Base-by-base conservation (phyloP, 1,284 basidiomycete genomes). In the Boletus smithii region DNA sequence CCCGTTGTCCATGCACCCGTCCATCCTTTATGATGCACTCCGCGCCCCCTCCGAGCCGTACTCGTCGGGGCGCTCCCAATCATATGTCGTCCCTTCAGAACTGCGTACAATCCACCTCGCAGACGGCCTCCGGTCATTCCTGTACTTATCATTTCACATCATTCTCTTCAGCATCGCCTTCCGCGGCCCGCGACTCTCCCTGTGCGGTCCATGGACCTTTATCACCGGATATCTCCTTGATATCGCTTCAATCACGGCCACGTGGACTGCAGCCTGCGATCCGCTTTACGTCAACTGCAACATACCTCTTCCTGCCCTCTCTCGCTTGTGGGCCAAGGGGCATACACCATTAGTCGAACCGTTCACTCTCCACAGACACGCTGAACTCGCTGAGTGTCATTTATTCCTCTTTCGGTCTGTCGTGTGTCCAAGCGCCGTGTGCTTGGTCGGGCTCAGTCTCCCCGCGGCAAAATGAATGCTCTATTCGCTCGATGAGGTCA, bases 301-400 rank as follows among this genome's bases (percentile, higher is more conserved):
- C 61, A 66, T 61, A 57, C 63, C 57, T 42, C 48, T 54, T 43
- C 63, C 63, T 66, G 63, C 61, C 62, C 53, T 51, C 46, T 42
- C 46, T 62, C 63, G 63, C 61, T 64, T 66, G 53, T 61, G 60
- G 62, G 59, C 51, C 54, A 60, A 60, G 55, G 58, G 61, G 50
- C 49, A 31, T 31, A 57, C 56, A 42, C 34, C 58, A 51, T 31
- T 37, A 46, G 10, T 54, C 37, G 37, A 48, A 45, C 44, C 40
- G 26, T 44, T 50, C 44, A 26, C 57, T 62, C 53, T 60, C 63
- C 61, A 62, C 63, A 59, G 59, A 53, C 61, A 63, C 38, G 57
- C 57, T 46, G 44, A 23, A 5, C 41, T 42, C 50, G 51, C 53
- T 55, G 56, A 51, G 50, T 35, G 14, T 37, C 37, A 41, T 38